phyloP scores from a whole-genome alignment of 495 filamentous ascomycete genomes.

The Penicillium bovifimosum region DNA sequence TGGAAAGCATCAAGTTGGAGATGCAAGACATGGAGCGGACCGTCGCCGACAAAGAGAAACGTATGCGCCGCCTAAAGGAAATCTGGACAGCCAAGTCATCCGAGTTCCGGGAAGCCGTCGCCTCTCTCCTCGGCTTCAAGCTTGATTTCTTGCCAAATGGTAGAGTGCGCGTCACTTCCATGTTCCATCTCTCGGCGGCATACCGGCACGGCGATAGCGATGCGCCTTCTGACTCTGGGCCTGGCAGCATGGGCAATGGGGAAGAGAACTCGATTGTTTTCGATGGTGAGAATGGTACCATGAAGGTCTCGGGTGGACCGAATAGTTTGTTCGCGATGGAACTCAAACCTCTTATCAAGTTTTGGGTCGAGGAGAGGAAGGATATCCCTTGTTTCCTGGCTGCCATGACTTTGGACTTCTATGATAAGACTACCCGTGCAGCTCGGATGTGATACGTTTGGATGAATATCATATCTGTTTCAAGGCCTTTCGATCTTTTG shows the following conservation, averaged over 20 bases:
- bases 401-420: slow-evolving; percentile 84
- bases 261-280: slow-evolving; percentile 83
- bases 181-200: slow-evolving; percentile 61
- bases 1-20: slow-evolving; percentile 67
- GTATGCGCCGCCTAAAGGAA: slow-evolving; percentile 75
- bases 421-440: slow-evolving; percentile 68
- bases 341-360: slow-evolving; percentile 76
- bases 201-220: slow-evolving; percentile 52
- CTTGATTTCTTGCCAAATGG: slow-evolving; percentile 91
- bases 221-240: slow-evolving; percentile 39
- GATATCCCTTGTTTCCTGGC: slow-evolving; percentile 91
- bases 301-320: slow-evolving; percentile 92
- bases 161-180: slow-evolving; percentile 76
- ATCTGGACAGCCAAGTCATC: slow-evolving; percentile 83
- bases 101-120: slow-evolving; percentile 91
- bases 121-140: slow-evolving; percentile 83
- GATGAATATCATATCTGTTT: neutral
- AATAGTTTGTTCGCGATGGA: slow-evolving; percentile 78
- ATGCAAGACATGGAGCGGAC: slow-evolving; percentile 63
- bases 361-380: slow-evolving; percentile 88
- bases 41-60: slow-evolving; percentile 80
- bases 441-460: slow-evolving; percentile 33
- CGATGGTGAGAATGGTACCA: slow-evolving; percentile 91
- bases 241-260: slow-evolving; percentile 55
- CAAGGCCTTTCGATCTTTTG: neutral